phyloP scores from a whole-genome alignment of 208 protist species.

The Phytomonas serpens region DNA sequence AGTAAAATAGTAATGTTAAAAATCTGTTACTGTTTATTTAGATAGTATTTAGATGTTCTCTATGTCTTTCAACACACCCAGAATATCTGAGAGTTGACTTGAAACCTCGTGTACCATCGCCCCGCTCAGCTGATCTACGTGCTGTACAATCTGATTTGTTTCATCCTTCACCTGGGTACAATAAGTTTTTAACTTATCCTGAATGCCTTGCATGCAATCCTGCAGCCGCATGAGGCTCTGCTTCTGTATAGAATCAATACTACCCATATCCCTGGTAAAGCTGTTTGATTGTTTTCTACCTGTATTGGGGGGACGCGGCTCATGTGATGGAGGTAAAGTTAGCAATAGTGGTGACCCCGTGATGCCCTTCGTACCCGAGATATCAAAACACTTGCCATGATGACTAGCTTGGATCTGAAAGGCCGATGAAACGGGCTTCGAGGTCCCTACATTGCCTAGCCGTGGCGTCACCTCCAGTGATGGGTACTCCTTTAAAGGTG shows the following conservation, averaged over 20 bases:
- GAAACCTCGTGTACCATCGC: conserved; percentile 29
- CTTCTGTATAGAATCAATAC: not conserved
- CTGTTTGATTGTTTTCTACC: not conserved
- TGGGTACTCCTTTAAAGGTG: conserved; percentile 8
- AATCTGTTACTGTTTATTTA: not conserved
- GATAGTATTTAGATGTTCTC: conserved; percentile 13
- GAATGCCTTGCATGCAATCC: conserved; percentile 32
- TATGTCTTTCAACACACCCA: conserved; percentile 39
- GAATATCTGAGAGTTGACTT: conserved; percentile 41
- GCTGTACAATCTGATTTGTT: conserved; percentile 18
- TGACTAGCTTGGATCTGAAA: not conserved
- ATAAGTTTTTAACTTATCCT: conserved; percentile 38
- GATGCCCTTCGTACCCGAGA: not conserved
- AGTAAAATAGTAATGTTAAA: not conserved
- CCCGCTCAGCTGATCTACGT: conserved; percentile 27
- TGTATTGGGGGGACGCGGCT: not conserved
- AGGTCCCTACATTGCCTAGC: not conserved
- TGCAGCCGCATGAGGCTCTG: conserved; percentile 19
- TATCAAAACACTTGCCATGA: not conserved
- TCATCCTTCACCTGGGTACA: conserved; percentile 28
- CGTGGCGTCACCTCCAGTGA: conserved; percentile 10
- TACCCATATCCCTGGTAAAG: not conserved
- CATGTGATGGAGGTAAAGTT: not conserved
- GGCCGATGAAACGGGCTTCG: not conserved
- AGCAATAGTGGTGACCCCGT: not conserved